Conservation (phyloP, 2,329 filamentous ascomycete genomes). For the Apiospora rasikravindrae region DNA sequence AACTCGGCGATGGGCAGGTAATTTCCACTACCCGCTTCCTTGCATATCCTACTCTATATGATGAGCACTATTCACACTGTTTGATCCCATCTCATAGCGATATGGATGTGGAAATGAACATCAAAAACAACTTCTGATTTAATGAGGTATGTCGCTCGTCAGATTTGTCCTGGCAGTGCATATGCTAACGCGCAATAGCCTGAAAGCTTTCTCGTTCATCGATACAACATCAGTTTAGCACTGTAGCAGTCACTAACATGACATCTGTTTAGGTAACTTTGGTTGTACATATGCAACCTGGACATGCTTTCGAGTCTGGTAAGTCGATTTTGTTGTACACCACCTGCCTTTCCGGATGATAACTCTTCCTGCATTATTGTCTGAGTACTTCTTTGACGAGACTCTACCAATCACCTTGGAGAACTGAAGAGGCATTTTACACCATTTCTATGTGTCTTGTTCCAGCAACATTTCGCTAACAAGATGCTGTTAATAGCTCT, state of each 20-base stretch:
- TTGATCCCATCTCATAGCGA: slow-evolving; percentile 38
- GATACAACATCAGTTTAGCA: neutral
- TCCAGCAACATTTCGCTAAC: neutral
- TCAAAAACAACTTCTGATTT: slow-evolving; percentile 42
- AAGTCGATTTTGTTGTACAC: neutral
- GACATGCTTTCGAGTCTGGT: neutral
- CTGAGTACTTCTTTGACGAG: slow-evolving; percentile 63
- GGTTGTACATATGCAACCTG: no score
- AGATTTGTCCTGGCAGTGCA: slow-evolving; percentile 24
- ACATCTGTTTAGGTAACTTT: neutral
- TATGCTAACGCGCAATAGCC: slow-evolving; percentile 6
- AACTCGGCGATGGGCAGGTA: slow-evolving; percentile 18
- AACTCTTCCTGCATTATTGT: slow-evolving; percentile 50
- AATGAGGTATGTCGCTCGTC: slow-evolving; percentile 43
- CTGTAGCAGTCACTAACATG: neutral
- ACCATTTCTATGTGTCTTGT: neutral
- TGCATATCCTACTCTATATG: slow-evolving; percentile 32
- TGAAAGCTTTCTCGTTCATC: slow-evolving; percentile 20
- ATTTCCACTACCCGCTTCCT: neutral
- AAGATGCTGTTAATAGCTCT: neutral
- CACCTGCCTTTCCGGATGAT: slow-evolving; percentile 52
- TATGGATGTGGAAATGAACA: slow-evolving; percentile 42
- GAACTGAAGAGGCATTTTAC: slow-evolving; percentile 53
- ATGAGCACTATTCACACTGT: slow-evolving; percentile 48
- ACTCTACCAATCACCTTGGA: slow-evolving; percentile 61